phyloP scores from a whole-genome alignment of 2,329 filamentous ascomycete genomes.

The Uncinocarpus reesii region DNA sequence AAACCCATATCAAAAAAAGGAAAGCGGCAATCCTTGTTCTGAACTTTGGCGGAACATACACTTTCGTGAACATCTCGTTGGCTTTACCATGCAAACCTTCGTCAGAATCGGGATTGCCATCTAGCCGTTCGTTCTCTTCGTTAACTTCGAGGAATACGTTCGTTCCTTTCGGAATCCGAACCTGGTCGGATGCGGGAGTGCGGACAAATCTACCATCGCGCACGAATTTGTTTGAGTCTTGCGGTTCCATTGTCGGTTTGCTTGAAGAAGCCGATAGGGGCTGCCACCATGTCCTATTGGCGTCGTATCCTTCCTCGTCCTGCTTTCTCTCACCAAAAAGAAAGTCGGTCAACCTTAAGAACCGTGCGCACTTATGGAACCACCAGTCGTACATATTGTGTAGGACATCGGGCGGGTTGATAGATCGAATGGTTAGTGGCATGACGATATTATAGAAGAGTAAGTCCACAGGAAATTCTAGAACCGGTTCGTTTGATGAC shows the following conservation, averaged over 20 bases:
- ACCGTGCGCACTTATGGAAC: constrained; percentile 76
- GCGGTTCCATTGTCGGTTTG: constrained; percentile 15
- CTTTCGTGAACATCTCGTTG: constrained; percentile 55
- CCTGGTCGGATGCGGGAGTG: constrained; percentile 88
- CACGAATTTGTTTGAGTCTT: constrained; percentile 37
- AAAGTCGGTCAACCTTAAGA: constrained; percentile 77
- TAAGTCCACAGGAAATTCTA: constrained; percentile 90
- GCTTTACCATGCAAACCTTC: constrained; percentile 51
- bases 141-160: constrained; percentile 70
- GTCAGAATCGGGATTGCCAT: constrained; percentile 46
- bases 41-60: constrained; percentile 81
- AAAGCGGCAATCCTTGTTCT: constrained; percentile 69
- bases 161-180: constrained; percentile 78
- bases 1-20: constrained; percentile 83
- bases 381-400: constrained; percentile 90
- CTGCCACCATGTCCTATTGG: constrained; percentile 49
- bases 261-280: constrained; percentile 23
- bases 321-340: constrained; percentile 72
- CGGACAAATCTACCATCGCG: constrained; percentile 74
- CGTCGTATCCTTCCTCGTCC: constrained; percentile 69
- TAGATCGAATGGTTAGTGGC: constrained; percentile 71
- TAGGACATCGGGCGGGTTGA: constrained; percentile 74
- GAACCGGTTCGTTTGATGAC: constrained; percentile 79
- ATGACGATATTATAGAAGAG: constrained; percentile 96
- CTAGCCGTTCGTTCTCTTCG: constrained; percentile 54